A percentile compares a stretch with the other conserved stretches of the same genome.
Evolutionary conservation across 2,329 filamentous ascomycete genomes (phyloP).

Genomic region (Trichoderma harzianum): DNA sequence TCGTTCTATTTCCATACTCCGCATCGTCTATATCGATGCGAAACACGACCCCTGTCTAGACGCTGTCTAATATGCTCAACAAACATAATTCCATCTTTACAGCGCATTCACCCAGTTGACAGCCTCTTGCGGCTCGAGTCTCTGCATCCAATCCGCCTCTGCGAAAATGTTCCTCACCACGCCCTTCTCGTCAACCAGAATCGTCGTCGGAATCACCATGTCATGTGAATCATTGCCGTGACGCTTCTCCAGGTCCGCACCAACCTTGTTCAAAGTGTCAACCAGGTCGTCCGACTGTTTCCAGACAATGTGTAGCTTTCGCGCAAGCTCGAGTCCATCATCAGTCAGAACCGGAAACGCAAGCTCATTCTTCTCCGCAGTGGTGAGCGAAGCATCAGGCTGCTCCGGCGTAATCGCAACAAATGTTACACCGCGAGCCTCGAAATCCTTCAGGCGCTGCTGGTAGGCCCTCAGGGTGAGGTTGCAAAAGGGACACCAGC

Average conservation of each 20-base stretch:
- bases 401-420: conserved; percentile 43
- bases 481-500: conserved; percentile 48
- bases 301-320: conserved; percentile 37
- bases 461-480: conserved; percentile 36
- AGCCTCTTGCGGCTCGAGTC: conserved; percentile 35
- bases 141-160: conserved; percentile 37
- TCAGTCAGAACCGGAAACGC: conserved; percentile 42
- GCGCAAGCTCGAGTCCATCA: conserved; percentile 34
- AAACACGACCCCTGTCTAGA: background rate
- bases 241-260: conserved; percentile 29
- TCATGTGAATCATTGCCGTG: conserved; percentile 39
- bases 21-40: background rate
- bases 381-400: conserved; percentile 36
- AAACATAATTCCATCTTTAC: background rate
- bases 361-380: conserved; percentile 39
- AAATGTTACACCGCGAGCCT: conserved; percentile 37
- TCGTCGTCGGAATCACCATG: conserved; percentile 38
- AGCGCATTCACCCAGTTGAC: conserved; percentile 34
- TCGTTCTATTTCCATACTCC: background rate
- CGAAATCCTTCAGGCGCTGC: conserved; percentile 33
- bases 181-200: conserved; percentile 36
- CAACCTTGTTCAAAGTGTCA: conserved; percentile 28
- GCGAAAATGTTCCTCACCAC: conserved; percentile 35
- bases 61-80: background rate
- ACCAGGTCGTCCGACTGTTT: conserved; percentile 29